phyloP scores from a whole-genome alignment of 1,284 basidiomycete species.

The Marasmius fiardii region DNA sequence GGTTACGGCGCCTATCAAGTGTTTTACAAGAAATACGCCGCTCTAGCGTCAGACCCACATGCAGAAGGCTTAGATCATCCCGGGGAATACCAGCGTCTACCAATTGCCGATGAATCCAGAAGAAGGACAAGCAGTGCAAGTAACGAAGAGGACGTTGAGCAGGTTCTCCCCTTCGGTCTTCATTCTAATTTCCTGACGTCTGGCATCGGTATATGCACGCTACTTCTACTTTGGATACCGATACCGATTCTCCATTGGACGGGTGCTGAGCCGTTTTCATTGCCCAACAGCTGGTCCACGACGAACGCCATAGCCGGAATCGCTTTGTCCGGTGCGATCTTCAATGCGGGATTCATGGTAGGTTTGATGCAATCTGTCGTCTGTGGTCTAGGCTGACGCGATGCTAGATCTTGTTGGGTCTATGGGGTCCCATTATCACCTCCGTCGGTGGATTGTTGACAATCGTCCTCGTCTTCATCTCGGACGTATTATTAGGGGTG shows the following conservation, averaged over 20 bases:
- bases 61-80: slow-evolving; percentile 27
- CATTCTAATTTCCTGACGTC: slow-evolving; percentile 74
- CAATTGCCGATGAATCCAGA: slow-evolving; percentile 27
- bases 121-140: slow-evolving; percentile 13
- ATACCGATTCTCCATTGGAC: slow-evolving; percentile 65
- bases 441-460: slow-evolving; percentile 82
- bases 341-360: slow-evolving; percentile 80
- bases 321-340: slow-evolving; percentile 61
- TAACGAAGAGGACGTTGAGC: slow-evolving; percentile 31
- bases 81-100: slow-evolving; percentile 41
- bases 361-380: slow-evolving; percentile 15
- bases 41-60: slow-evolving; percentile 59
- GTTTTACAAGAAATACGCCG: slow-evolving; percentile 76
- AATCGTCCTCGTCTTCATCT: slow-evolving; percentile 76
- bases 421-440: slow-evolving; percentile 85
- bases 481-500: slow-evolving; percentile 65
- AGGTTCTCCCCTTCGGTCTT: slow-evolving; percentile 72
- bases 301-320: slow-evolving; percentile 57
- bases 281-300: slow-evolving; percentile 46
- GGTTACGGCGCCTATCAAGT: slow-evolving; percentile 75
- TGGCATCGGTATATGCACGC: slow-evolving; percentile 63
- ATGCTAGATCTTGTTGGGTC: slow-evolving; percentile 63
- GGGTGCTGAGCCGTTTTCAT: slow-evolving; percentile 55
- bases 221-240: slow-evolving; percentile 66
- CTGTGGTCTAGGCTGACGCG: slow-evolving; percentile 6